Conservation (phyloP, 1,284 basidiomycete genomes). For the Peniophora sp. region DNA sequence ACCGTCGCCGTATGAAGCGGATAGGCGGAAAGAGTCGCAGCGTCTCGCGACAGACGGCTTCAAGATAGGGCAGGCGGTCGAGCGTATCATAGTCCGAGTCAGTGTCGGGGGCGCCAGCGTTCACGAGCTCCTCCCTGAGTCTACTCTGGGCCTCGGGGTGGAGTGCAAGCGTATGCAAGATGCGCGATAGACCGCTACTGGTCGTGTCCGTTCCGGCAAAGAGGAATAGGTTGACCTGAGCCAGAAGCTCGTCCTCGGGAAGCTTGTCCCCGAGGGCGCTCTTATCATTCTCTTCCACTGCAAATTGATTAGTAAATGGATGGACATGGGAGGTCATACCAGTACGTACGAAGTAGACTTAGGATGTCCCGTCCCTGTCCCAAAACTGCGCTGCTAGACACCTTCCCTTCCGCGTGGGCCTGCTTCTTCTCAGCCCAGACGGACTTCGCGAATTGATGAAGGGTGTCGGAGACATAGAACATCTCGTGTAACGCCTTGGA, state of each 20-base stretch:
- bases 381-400: slow-evolving; percentile 22
- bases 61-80: neutral
- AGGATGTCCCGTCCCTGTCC: slow-evolving; percentile 37
- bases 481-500: slow-evolving; percentile 9
- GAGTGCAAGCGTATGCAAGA: neutral
- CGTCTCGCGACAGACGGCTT: neutral
- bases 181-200: neutral
- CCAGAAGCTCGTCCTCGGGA: slow-evolving; percentile 6
- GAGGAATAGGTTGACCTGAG: slow-evolving; percentile 7
- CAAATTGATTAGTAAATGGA: neutral
- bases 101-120: neutral
- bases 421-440: slow-evolving; percentile 30
- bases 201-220: neutral
- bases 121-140: neutral
- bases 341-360: slow-evolving; percentile 31
- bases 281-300: slow-evolving; percentile 10
- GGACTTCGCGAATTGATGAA: neutral
- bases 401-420: slow-evolving; percentile 27
- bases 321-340: neutral
- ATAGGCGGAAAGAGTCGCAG: neutral
- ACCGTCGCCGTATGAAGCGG: neutral
- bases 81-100: neutral
- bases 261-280: slow-evolving; percentile 8
- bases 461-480: slow-evolving; percentile 6
- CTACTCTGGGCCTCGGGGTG: neutral